Percentiles rank a stretch among this genome's conserved stretches.
Conservation (phyloP, 2,329 filamentous ascomycete genomes). For the Aspergillus floridensis region DNA sequence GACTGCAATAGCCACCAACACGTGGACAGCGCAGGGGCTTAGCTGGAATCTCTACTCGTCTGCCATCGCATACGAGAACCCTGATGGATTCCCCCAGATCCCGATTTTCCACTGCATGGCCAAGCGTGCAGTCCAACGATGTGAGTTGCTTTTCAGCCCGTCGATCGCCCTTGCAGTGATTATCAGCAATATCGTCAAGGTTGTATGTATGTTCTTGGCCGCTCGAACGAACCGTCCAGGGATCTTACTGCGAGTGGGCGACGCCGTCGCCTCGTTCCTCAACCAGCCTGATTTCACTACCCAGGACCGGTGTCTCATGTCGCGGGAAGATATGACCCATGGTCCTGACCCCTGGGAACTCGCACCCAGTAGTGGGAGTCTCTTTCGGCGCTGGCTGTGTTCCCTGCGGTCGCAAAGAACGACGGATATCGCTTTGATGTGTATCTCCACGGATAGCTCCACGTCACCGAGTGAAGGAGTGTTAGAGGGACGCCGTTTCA, state of each 20-base stretch:
- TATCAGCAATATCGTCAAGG: conserved; percentile 6
- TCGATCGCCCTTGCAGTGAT: conserved; percentile 10
- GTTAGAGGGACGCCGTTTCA: background rate
- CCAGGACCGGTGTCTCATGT: background rate
- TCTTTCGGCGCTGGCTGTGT: background rate
- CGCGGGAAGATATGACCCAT: background rate
- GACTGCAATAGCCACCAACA: background rate
- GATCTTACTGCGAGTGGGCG: conserved; percentile 22
- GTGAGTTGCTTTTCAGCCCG: conserved; percentile 8
- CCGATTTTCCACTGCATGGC: conserved; percentile 6
- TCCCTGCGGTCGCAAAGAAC: background rate
- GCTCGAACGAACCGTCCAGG: background rate
- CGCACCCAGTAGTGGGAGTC: background rate
- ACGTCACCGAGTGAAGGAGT: background rate
- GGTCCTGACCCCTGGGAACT: conserved; percentile 1
- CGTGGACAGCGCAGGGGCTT: background rate
- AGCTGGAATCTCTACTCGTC: background rate
- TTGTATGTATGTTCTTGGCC: conserved; percentile 8
- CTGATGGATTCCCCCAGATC: background rate
- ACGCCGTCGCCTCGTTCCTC: conserved; percentile 26
- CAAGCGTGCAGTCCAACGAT: conserved; percentile 6
- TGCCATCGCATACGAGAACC: background rate
- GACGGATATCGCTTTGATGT: background rate
- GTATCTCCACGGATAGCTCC: background rate
- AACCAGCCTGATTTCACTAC: conserved; percentile 8